Base-by-base conservation (phyloP, 768 basidiomycete genomes). In the Xerocomellus dryophilus region DNA sequence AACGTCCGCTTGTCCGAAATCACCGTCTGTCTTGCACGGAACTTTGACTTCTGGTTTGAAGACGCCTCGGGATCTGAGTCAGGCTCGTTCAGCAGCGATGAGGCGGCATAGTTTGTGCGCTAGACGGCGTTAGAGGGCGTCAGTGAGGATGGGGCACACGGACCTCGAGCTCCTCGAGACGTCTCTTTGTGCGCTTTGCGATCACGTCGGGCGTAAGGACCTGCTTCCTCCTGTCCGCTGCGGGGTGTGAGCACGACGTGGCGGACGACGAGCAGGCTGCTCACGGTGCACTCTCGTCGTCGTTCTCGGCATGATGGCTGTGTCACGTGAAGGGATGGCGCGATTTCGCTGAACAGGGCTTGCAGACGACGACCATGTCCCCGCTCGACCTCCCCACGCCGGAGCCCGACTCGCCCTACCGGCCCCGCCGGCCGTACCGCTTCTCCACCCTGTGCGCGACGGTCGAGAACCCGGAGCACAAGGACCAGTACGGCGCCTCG, bases 401-500 rank as follows among this genome's bases (percentile, higher is more conserved):
- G 57, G 89, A 90, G 60, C 86, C 90, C 27, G 90, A 91, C 54
- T 86, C 89, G 0, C 90, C 90, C 2, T 68, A 79, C 56, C 71
- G 82, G 42, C 72, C 80, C 21, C 79, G 89, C 54, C 83, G 84
- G 69, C 88, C 88, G 0, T 91, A 93, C 72, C 79, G 83, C n/a
- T 92, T 93, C 70, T 88, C 90, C n/a, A 93, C 91, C 15, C 75
- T 91, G 53, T 93, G 91, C 56, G 93, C 90, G 21, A 94, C 92
- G 5, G 92, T 96, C 53, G 93, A 96, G 64, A 91, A 92, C 61
- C 93, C 93, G 0, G 80, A 80, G 51, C 88, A 87, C 73, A 95
- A 96, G 71, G 96, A 99, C 73, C 96, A 98, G 74, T 88, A 94
- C 69, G 94, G 94, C 18, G 86, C 91, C 54, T 93, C 90, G 61